Conservation (phyloP, 2,329 filamentous ascomycete species). For the Clarireedia homoeocarpa region DNA sequence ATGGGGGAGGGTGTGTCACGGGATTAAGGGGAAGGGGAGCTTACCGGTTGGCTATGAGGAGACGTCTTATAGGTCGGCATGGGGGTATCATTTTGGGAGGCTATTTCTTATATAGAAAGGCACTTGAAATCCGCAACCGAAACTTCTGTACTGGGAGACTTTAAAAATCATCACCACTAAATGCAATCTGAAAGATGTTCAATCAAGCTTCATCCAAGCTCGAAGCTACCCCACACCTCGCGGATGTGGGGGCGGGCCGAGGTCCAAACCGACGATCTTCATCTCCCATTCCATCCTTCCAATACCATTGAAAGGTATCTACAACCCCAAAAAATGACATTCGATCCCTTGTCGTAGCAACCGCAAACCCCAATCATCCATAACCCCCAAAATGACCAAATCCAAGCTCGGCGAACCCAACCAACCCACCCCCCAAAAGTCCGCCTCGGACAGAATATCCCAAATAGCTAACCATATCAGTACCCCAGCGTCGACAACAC, state of each 20-base stretch:
- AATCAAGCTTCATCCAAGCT: too few species aligned
- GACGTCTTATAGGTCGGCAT: slow-evolving; percentile 35
- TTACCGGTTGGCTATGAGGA: slow-evolving; percentile 47
- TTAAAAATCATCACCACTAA: too few species aligned
- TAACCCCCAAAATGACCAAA: slow-evolving; percentile 10
- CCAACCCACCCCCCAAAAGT: slow-evolving; percentile 5
- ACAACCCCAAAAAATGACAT: too few species aligned
- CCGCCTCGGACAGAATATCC: slow-evolving; percentile 25
- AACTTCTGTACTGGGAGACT: too few species aligned
- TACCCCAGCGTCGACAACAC: too few species aligned
- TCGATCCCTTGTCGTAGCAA: too few species aligned
- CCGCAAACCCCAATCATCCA: background rate
- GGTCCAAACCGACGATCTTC: background rate
- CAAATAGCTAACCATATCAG: slow-evolving; percentile 27
- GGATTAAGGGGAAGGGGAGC: background rate
- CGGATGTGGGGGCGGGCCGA: slow-evolving; percentile 1
- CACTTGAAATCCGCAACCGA: background rate
- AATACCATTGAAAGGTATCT: too few species aligned
- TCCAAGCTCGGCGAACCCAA: background rate
- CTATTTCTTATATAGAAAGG: background rate
- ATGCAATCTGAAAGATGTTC: too few species aligned
- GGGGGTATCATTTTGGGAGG: background rate
- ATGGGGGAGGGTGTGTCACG: background rate
- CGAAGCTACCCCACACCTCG: background rate
- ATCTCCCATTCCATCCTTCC: background rate